These are phyloP conservation scores for Podaxis rugospora DNA, from an alignment of 768 basidiomycete species.

Conservation along the genomic window DNA sequence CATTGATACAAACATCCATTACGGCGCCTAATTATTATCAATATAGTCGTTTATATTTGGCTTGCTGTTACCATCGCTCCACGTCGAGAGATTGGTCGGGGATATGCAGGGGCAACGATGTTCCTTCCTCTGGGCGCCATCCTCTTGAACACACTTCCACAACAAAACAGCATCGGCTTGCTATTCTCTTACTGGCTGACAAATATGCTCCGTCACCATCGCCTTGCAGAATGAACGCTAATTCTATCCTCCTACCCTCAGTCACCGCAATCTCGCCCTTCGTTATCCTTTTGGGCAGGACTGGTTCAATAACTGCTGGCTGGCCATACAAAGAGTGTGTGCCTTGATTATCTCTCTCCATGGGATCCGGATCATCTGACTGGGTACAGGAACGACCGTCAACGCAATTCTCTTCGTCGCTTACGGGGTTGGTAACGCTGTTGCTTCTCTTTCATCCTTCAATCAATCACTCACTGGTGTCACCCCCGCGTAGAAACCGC, in stretches of 20 bases:
- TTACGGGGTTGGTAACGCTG: conserved; percentile 76
- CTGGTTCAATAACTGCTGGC: conserved; percentile 50
- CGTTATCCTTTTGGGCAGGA: conserved; percentile 68
- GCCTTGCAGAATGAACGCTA: not conserved
- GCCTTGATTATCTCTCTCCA: not conserved
- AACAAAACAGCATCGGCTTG: conserved; percentile 60
- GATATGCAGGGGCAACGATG: conserved; percentile 58
- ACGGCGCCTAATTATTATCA: not conserved
- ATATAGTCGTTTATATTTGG: conserved; percentile 40
- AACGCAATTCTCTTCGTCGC: conserved; percentile 72
- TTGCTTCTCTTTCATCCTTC: conserved; percentile 12
- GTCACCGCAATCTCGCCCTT: conserved; percentile 66
- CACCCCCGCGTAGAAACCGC: conserved; percentile 45
- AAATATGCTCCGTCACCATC: conserved; percentile 34
- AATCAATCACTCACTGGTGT: not conserved
- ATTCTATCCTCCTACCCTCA: conserved; percentile 18
- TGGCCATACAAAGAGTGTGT: conserved; percentile 70
- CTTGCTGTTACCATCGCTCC: conserved; percentile 49
- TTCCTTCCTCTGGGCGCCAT: conserved; percentile 60
- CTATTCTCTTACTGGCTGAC: conserved; percentile 75
- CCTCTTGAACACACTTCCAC: conserved; percentile 62
- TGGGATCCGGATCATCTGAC: not conserved
- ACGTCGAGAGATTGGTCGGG: conserved; percentile 56
- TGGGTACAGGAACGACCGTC: conserved; percentile 54
- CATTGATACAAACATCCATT: not conserved